Base-by-base conservation (phyloP, 345 rosid species). In the Corymbia maculata region DNA sequence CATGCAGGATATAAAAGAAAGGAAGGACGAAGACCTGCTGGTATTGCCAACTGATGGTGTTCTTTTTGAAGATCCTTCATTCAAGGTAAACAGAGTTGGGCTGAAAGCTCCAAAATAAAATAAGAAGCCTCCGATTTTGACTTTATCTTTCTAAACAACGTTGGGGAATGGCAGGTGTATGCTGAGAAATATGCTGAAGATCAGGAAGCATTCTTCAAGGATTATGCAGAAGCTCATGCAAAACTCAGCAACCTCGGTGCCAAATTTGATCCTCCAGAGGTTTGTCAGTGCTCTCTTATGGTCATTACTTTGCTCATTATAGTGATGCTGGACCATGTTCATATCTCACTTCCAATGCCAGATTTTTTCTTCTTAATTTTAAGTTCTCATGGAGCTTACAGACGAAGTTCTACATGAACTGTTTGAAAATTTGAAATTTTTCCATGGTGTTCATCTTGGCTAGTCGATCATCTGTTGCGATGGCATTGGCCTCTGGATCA, bases 181-280 rank as follows among this genome's bases (percentile, higher is more conserved):
- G 98, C 99, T 70, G 99, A 95, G 92, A 97, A 94, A 89, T 97
- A 96, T 90, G 98, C 97, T 86, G 95, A 91, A 91, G 99, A 97
- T 91, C 94, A 94, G 53, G 99, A 94, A 44, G 93, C 95, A 85
- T 97, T 97, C 90, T 96, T 95, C 91, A 94, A 93, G 93, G 99
- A 97, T 89, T 97, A 96, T 90, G 99, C 99, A 85, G 98, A 96
- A 94, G 99, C 99, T 87, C 99, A 97, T 92, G 98, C 96, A 86
- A 95, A 95, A 90, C 99, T 97, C 90, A 97, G 99, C 94, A 95
- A 94, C 92, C 94, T 94, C 55, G 99, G 99, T 15, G 95, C 99
- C 28, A 97, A 97, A 90, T 97, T 97, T 92, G 97, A 96, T 89
- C 98, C 99, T 92, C 95, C 97, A 6, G 98, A 96, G 99, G 99